phyloP scores from a whole-genome alignment of 805 yeast species.

The Sugiyamaella americana region DNA sequence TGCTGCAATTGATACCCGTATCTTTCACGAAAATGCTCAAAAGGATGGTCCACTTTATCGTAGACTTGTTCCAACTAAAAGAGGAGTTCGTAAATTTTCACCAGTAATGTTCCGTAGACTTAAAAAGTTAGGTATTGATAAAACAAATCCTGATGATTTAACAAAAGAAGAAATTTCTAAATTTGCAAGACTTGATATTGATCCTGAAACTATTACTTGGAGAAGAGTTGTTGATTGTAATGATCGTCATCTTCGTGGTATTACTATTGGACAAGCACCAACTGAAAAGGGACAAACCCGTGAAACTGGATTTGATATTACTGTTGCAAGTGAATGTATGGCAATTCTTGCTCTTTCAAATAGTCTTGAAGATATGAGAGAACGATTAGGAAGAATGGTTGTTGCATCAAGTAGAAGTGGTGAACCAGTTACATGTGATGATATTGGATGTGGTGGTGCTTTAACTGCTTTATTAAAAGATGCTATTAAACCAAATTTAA shows the following conservation, averaged over 20 bases:
- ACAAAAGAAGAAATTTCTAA: slow-evolving; percentile 63
- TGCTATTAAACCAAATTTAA: slow-evolving; percentile 90
- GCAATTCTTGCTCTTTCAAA: slow-evolving; percentile 84
- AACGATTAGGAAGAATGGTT: slow-evolving; percentile 80
- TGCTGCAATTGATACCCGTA: slow-evolving; percentile 95
- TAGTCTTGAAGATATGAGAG: slow-evolving; percentile 75
- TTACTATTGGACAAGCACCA: slow-evolving; percentile 86
- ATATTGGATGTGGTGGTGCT: slow-evolving; percentile 93
- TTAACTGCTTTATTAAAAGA: slow-evolving; percentile 89
- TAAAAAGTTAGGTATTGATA: slow-evolving; percentile 66
- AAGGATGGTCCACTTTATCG: slow-evolving; percentile 72
- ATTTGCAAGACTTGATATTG: slow-evolving; percentile 81
- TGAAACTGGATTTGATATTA: slow-evolving; percentile 87
- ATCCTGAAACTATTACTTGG: slow-evolving; percentile 85
- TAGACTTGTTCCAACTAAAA: slow-evolving; percentile 78
- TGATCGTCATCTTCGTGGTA: slow-evolving; percentile 83
- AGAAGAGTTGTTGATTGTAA: slow-evolving; percentile 92
- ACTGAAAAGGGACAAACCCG: slow-evolving; percentile 88
- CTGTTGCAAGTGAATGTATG: slow-evolving; percentile 96
- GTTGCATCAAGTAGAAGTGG: slow-evolving; percentile 75
- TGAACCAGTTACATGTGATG: slow-evolving; percentile 87
- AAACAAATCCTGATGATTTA: slow-evolving; percentile 72
- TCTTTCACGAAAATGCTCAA: slow-evolving; percentile 90
- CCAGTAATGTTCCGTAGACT: slow-evolving; percentile 72
- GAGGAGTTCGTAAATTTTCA: slow-evolving; percentile 72